These are phyloP conservation scores for Claviceps purpurea DNA, from an alignment of 2,329 filamentous ascomycete genomes.

Conservation along the genomic window DNA sequence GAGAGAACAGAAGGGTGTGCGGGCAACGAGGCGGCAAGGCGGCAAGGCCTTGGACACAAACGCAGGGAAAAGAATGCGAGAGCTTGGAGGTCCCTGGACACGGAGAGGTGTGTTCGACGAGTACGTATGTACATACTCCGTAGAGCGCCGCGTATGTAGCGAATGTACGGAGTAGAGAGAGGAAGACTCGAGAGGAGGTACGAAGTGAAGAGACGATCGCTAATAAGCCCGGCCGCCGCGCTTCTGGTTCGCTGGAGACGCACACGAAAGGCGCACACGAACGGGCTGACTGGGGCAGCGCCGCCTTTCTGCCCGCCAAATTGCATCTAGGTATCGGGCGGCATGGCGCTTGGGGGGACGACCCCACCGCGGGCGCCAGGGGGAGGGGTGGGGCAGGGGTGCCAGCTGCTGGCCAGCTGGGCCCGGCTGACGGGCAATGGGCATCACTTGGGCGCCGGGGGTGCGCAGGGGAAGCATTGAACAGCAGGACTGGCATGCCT, in stretches of 20 bases:
- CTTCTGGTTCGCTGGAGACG: constrained; percentile 7
- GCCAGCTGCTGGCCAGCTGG: neutral
- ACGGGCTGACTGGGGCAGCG: neutral
- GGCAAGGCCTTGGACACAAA: neutral
- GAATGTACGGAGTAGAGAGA: neutral
- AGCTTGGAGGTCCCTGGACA: neutral
- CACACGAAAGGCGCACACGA: neutral
- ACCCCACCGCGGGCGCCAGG: neutral
- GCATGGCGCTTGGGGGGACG: constrained; percentile 8
- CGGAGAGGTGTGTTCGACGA: neutral
- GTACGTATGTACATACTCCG: neutral
- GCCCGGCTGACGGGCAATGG: neutral
- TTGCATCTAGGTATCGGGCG: constrained; percentile 4
- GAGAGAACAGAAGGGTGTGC: neutral
- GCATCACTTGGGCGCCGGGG: neutral
- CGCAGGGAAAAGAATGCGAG: neutral
- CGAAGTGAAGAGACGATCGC: constrained; percentile 9
- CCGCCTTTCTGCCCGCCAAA: neutral
- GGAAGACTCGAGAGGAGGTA: neutral
- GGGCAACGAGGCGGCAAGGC: neutral
- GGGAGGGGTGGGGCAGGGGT: neutral
- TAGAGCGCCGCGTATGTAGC: too few relatives aligned
- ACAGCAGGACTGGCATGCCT: neutral
- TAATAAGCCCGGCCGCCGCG: constrained; percentile 10
- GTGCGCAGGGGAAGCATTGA: neutral